Base-by-base conservation (phyloP, 108 stramenopile genomes). In the Cyclotella atomus region DNA sequence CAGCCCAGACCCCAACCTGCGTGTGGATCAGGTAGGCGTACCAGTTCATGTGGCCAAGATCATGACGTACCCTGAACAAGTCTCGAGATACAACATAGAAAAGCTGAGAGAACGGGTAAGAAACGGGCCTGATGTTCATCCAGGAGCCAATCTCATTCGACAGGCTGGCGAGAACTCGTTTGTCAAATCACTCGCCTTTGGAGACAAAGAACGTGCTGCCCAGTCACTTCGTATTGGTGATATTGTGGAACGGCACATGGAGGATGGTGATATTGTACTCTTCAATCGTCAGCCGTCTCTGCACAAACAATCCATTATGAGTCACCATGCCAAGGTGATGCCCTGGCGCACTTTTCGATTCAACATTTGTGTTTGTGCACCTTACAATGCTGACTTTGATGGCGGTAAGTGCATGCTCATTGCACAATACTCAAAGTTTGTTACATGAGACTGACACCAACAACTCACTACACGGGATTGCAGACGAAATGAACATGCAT, bases 401-500 rank as follows among this genome's bases (percentile, higher is more conserved):
- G 99, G 99, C 14, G 47, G 47, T 49, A 17, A 10, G 47, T 49
- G n/a, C n/a, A 17, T 49, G 9, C 4, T 9, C 47, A 10, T n/a
- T 49, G 10, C 38, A n/a, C n/a, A 49, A 49, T 49, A n/a, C n/a
- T n/a, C n/a, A 19, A n/a, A 17, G 47, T 49, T 49, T 49, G 9
- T 49, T 17, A 10, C n/a, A 49, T 19, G 47, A 4, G n/a, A 4
- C n/a, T 19, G n/a, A 49, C 47, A 10, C 17, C n/a, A 9, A 41
- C 12, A 12, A 4, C 17, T n/a, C n/a, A 44, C n/a, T n/a, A n/a
- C n/a, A n/a, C n/a, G n/a, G n/a, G n/a, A n/a, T n/a, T n/a, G n/a
- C n/a, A n/a, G 99, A 99, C 79, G 99, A 99, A 83, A 99, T 99
- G 97, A 98, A 99, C 73, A 89, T 99, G 94, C 99, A 99, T 83